A percentile compares a stretch with the other conserved stretches of the same genome.
phyloP scores from a whole-genome alignment of 495 filamentous ascomycete species.

The Recurvomyces mirabilis region DNA sequence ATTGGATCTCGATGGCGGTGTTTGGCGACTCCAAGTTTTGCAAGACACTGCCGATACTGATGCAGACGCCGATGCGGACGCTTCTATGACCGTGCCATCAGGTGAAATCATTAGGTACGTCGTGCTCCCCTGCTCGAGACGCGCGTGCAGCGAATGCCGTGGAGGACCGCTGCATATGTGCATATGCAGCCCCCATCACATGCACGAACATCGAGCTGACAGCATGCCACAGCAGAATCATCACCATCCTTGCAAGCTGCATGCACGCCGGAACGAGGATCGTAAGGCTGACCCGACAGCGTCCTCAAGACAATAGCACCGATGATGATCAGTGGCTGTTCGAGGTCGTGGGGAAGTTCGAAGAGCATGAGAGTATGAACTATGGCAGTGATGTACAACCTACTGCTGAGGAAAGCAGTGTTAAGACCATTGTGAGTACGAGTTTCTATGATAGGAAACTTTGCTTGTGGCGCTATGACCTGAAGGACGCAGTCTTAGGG shows the following conservation, averaged over 20 bases:
- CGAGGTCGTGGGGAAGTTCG: conserved; percentile 59
- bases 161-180: too few species aligned
- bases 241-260: conserved; percentile 68
- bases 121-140: background rate
- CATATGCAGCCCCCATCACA: too few species aligned
- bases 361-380: conserved; percentile 90
- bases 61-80: background rate
- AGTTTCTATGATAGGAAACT: conserved; percentile 83
- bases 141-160: too few species aligned
- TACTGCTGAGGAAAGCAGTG: conserved; percentile 6
- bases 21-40: conserved; percentile 68
- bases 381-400: conserved; percentile 74
- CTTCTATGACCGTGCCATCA: background rate
- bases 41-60: background rate
- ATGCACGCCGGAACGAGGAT: conserved; percentile 81
- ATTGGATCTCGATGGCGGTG: conserved; percentile 65
- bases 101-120: conserved; percentile 1
- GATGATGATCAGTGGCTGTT: conserved; percentile 45
- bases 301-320: too few species aligned
- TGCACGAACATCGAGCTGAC: too few species aligned
- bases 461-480: conserved; percentile 54
- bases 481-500: background rate
- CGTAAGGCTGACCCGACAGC: conserved; percentile 46
- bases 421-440: conserved; percentile 49
- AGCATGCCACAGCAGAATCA: conserved; percentile 15